phyloP scores from a whole-genome alignment of 2,329 filamentous ascomycete species.

The Aspergillus pseudoviridinutans region DNA sequence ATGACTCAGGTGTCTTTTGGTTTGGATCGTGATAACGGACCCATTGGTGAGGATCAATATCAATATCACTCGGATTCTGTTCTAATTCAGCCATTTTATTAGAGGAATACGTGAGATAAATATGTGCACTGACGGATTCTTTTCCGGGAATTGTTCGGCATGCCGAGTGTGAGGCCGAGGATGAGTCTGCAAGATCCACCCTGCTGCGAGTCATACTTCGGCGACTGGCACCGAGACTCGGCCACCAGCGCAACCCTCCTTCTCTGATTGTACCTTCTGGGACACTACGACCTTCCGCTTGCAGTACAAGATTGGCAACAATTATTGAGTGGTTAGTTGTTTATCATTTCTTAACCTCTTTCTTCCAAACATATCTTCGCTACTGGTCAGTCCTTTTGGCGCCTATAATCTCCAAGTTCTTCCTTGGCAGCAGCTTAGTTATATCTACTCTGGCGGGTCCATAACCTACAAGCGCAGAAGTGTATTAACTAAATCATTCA shows the following conservation, averaged over 20 bases:
- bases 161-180: conserved; percentile 13
- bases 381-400: too few species aligned
- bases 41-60: not conserved
- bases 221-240: not conserved
- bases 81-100: not conserved
- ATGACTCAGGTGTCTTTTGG: conserved; percentile 8
- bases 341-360: too few species aligned
- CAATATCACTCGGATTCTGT: not conserved
- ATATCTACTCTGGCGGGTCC: too few species aligned
- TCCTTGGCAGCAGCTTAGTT: too few species aligned
- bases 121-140: conserved; percentile 5
- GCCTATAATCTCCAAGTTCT: not conserved
- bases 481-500: not conserved
- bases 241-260: not conserved
- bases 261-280: too few species aligned
- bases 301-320: too few species aligned
- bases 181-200: not conserved
- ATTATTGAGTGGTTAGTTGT: too few species aligned
- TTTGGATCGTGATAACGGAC: not conserved
- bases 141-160: conserved; percentile 11
- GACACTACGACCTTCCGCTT: too few species aligned
- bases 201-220: not conserved
- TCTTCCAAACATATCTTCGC: too few species aligned
- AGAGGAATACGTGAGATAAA: not conserved
- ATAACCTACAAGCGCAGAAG: too few species aligned